These are phyloP conservation scores for Mortierella hygrophila DNA, from an alignment of 192 early-diverging fungal genomes.

Conservation along the genomic window DNA sequence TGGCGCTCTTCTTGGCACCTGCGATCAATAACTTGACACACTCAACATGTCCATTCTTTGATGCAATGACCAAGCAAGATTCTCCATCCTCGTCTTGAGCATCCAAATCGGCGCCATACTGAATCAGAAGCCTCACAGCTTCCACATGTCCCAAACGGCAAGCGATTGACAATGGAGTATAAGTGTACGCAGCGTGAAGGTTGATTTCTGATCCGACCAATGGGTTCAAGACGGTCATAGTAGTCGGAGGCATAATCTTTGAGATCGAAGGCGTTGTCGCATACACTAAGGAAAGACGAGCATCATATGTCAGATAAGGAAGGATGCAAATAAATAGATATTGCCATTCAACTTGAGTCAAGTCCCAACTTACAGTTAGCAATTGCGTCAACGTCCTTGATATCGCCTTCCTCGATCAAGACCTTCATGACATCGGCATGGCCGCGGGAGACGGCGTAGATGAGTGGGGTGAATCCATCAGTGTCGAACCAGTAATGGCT, in stretches of 20 bases:
- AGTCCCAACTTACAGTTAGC: conserved; percentile 27
- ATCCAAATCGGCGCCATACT: conserved; percentile 67
- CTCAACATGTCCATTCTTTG: conserved; percentile 64
- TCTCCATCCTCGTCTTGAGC: conserved; percentile 79
- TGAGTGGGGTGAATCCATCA: conserved; percentile 75
- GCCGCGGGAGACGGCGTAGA: conserved; percentile 71
- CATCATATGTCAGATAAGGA: no score
- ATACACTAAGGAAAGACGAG: not conserved
- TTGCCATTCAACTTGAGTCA: no score
- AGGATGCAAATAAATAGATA: no score
- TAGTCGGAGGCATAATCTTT: conserved; percentile 40
- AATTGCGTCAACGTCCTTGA: conserved; percentile 62
- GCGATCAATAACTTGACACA: conserved; percentile 65
- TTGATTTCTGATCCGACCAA: conserved; percentile 37
- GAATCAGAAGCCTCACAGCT: conserved; percentile 65
- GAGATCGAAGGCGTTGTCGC: conserved; percentile 28
- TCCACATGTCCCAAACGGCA: conserved; percentile 63
- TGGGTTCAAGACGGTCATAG: conserved; percentile 35
- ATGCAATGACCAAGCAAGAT: conserved; percentile 67
- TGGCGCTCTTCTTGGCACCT: conserved; percentile 41
- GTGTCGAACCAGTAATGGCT: conserved; percentile 69
- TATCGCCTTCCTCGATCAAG: conserved; percentile 66
- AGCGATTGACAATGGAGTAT: conserved; percentile 67
- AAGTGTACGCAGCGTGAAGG: conserved; percentile 30
- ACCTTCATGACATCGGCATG: conserved; percentile 59